These are phyloP conservation scores for Maudiozyma pseudohumilis DNA, from an alignment of 805 yeast species.

Conservation along the genomic window DNA sequence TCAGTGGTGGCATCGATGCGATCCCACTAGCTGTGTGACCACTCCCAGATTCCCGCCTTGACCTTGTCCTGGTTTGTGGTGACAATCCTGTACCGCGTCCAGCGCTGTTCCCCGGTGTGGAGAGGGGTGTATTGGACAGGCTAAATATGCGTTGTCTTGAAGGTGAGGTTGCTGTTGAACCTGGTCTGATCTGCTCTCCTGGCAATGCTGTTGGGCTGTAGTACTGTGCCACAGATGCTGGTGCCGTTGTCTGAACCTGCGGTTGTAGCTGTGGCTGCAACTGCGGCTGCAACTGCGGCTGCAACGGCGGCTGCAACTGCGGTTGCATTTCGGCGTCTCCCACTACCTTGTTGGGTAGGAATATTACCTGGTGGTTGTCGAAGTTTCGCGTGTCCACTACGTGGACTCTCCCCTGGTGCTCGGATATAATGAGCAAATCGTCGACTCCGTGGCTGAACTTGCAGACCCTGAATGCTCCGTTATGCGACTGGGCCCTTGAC, in stretches of 20 bases:
- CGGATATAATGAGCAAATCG: slow-evolving; percentile 67
- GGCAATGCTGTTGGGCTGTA: too few relatives aligned
- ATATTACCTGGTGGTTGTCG: slow-evolving; percentile 64
- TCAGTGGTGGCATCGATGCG: not conserved
- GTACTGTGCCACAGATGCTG: not conserved
- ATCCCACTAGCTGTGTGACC: not conserved
- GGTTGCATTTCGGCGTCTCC: slow-evolving; percentile 1
- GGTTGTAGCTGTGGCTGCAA: too few relatives aligned
- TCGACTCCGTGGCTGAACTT: slow-evolving; percentile 59
- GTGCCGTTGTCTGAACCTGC: not conserved
- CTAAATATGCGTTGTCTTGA: not conserved
- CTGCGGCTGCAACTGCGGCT: too few relatives aligned
- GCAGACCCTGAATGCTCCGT: slow-evolving; percentile 60
- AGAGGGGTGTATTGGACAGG: not conserved
- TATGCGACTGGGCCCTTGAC: slow-evolving; percentile 43
- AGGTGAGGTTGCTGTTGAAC: not conserved
- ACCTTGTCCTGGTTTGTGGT: too few relatives aligned
- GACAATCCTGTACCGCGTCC: too few relatives aligned
- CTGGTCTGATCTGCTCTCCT: too few relatives aligned
- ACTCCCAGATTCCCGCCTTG: too few relatives aligned
- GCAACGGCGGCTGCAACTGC: too few relatives aligned
- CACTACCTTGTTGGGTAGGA: slow-evolving; percentile 40
- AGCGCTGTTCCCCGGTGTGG: not conserved
- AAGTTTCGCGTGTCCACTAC: slow-evolving; percentile 69
- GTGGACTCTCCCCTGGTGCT: slow-evolving; percentile 83